Conservation (phyloP, 2,329 filamentous ascomycete genomes). For the Ophiobolus disseminans region DNA sequence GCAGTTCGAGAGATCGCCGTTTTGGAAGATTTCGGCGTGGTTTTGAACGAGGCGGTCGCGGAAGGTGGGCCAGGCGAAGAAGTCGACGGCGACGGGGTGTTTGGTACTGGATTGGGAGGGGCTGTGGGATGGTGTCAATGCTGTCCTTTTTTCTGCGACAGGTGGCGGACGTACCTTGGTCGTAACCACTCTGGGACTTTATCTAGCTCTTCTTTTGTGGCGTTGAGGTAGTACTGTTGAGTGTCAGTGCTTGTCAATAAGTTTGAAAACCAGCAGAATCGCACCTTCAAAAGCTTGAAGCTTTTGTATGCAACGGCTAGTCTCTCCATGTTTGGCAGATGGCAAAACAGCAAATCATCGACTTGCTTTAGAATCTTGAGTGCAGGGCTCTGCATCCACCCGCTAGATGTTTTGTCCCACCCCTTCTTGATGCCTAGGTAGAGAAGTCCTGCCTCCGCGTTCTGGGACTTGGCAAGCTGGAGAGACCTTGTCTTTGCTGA, state of each 20-base stretch:
- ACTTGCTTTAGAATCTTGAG: constrained; percentile 38
- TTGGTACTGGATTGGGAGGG: constrained; percentile 28
- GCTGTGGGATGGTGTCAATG: constrained; percentile 17
- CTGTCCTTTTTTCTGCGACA: no score
- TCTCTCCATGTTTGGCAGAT: constrained; percentile 32
- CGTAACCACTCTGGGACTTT: constrained; percentile 40
- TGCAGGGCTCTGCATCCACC: constrained; percentile 40
- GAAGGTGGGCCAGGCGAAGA: constrained; percentile 45
- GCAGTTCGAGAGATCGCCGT: constrained; percentile 22
- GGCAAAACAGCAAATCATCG: constrained; percentile 38
- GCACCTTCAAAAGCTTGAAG: constrained; percentile 44
- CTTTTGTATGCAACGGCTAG: constrained; percentile 42
- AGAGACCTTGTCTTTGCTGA: constrained; percentile 16
- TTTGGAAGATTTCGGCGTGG: constrained; percentile 32
- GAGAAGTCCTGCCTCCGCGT: constrained; percentile 36
- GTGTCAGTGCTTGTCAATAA: constrained; percentile 4
- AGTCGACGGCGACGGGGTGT: constrained; percentile 42
- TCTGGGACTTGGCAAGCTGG: constrained; percentile 7
- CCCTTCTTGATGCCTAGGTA: constrained; percentile 40
- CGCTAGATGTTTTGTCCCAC: constrained; percentile 30
- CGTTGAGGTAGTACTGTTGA: constrained; percentile 40
- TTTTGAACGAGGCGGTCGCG: constrained; percentile 36
- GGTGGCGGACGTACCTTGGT: constrained; percentile 31
- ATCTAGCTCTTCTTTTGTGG: constrained; percentile 30
- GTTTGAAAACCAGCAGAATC: background rate